Conservation (phyloP, 345 rosid species). For the Firmiana major region DNA sequence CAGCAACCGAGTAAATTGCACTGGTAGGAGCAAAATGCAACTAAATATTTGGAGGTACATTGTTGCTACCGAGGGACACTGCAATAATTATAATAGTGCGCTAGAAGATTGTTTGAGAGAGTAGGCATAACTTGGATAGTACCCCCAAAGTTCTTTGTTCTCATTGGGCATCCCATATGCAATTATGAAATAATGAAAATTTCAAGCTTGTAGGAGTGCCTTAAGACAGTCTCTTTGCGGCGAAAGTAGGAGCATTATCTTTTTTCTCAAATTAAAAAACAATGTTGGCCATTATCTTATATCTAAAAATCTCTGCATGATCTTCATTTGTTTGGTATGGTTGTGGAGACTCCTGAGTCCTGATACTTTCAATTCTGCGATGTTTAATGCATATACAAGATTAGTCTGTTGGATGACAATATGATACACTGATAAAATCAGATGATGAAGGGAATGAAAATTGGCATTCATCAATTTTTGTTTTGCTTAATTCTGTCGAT, state of each 20-base stretch:
- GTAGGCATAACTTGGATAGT: conserved; percentile 13
- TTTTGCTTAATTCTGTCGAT: too few relatives aligned
- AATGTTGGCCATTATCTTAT: neutral
- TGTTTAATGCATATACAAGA: too few relatives aligned
- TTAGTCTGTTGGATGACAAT: neutral
- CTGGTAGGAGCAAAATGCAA: conserved; percentile 58
- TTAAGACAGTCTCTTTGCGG: neutral
- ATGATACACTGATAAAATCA: neutral
- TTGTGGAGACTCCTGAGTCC: too few relatives aligned
- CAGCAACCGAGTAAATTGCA: conserved; percentile 98
- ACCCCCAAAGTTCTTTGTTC: neutral
- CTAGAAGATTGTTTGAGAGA: conserved; percentile 10
- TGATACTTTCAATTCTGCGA: too few relatives aligned
- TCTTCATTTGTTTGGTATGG: neutral
- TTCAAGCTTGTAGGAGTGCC: neutral
- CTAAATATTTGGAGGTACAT: conserved; percentile 12
- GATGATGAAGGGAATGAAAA: neutral
- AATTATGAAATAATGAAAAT: conserved; percentile 21
- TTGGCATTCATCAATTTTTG: too few relatives aligned
- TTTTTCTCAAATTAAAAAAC: neutral
- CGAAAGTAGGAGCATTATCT: conserved; percentile 1
- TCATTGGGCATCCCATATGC: conserved; percentile 12
- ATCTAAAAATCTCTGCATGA: neutral
- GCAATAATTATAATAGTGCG: neutral
- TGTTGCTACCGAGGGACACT: neutral